Conservation (phyloP, 805 yeast species). For the Pichia heedii region DNA sequence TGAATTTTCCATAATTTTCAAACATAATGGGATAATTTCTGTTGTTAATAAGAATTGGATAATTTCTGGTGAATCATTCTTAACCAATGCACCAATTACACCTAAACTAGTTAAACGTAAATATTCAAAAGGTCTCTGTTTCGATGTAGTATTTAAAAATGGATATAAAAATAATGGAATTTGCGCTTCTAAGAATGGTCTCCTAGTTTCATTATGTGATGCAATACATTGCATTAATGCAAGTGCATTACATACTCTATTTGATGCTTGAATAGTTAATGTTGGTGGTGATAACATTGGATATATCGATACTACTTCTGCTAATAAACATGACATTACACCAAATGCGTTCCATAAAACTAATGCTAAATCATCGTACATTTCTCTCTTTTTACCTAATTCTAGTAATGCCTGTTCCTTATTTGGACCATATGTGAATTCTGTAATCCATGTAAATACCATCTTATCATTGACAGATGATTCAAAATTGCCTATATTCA, state of each 20-base stretch:
- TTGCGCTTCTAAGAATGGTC: constrained; percentile 78
- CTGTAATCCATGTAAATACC: constrained; percentile 84
- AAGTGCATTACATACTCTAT: constrained; percentile 90
- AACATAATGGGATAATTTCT: constrained; percentile 90
- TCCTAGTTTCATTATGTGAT: constrained; percentile 84
- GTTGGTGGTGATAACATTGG: constrained; percentile 84
- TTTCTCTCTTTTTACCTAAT: constrained; percentile 88
- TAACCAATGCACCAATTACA: constrained; percentile 93
- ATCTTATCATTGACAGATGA: constrained; percentile 61
- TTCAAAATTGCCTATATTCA: neutral
- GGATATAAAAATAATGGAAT: constrained; percentile 91
- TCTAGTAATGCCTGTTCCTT: constrained; percentile 90
- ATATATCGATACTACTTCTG: constrained; percentile 84
- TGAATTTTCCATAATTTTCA: constrained; percentile 91
- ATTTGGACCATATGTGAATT: constrained; percentile 81
- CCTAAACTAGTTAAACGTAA: constrained; percentile 88
- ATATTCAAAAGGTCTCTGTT: constrained; percentile 90
- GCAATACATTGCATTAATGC: constrained; percentile 96
- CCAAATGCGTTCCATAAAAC: constrained; percentile 96
- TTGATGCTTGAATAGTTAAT: constrained; percentile 76
- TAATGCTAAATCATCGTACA: constrained; percentile 85
- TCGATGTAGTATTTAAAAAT: constrained; percentile 82
- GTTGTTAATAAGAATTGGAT: constrained; percentile 88
- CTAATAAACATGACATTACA: constrained; percentile 84
- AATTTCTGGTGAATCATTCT: constrained; percentile 92